phyloP scores from a whole-genome alignment of 2,329 filamentous ascomycete genomes.

The Colletotrichum destructivum region DNA sequence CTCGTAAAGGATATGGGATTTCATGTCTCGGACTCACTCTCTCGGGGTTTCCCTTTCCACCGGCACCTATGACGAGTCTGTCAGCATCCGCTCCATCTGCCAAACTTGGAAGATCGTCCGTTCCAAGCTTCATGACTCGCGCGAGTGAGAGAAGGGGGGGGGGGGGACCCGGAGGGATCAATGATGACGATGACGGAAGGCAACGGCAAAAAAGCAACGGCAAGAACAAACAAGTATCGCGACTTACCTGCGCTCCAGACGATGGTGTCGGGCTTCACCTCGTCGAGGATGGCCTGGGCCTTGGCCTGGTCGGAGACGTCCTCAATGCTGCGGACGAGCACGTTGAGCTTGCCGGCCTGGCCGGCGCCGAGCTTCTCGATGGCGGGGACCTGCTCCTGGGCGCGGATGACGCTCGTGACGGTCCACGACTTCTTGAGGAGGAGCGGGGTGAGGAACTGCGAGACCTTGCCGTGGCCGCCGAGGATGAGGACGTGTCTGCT shows the following conservation, averaged over 20 bases:
- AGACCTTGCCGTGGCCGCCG: conserved; percentile 86
- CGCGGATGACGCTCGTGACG: conserved; percentile 84
- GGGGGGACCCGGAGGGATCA: not conserved
- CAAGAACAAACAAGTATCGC: too few species aligned
- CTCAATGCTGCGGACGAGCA: conserved; percentile 79
- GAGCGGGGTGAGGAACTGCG: conserved; percentile 81
- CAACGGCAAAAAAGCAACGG: not conserved
- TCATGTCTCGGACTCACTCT: conserved; percentile 51
- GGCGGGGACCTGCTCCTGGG: conserved; percentile 74
- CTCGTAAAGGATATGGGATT: not conserved
- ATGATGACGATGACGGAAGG: too few species aligned
- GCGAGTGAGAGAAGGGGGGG: too few species aligned
- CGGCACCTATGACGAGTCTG: conserved; percentile 61
- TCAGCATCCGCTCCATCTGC: conserved; percentile 31
- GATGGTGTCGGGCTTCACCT: conserved; percentile 75
- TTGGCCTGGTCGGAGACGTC: conserved; percentile 76
- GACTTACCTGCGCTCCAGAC: conserved; percentile 76
- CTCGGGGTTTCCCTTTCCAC: conserved; percentile 71
- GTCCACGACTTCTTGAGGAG: conserved; percentile 82
- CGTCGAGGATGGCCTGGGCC: conserved; percentile 74
- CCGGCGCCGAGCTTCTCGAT: conserved; percentile 74
- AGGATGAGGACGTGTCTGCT: conserved; percentile 77
- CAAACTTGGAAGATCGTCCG: not conserved
- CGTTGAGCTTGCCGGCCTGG: conserved; percentile 75
- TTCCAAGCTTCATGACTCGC: conserved; percentile 12